These are phyloP conservation scores for Trypanosoma brucei DNA, from an alignment of 208 protist genomes.

Conservation along the genomic window DNA sequence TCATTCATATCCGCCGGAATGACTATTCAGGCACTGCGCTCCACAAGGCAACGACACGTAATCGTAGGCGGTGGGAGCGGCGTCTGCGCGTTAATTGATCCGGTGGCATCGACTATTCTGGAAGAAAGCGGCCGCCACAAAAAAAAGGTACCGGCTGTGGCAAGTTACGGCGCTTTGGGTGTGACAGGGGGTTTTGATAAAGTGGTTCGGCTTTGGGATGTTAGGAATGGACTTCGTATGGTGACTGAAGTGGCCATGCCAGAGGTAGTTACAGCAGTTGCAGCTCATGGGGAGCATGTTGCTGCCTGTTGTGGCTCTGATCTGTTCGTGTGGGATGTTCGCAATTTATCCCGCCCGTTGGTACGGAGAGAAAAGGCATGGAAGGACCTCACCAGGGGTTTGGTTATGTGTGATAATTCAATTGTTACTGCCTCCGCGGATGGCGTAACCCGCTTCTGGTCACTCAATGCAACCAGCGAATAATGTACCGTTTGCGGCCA, in stretches of 20 bases:
- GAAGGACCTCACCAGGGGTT: conserved; percentile 80
- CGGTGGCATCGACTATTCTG: conserved; percentile 48
- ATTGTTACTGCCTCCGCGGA: conserved; percentile 85
- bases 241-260: conserved; percentile 47
- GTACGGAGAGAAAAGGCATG: conserved; percentile 69
- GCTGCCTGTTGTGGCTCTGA: conserved; percentile 76
- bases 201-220: conserved; percentile 77
- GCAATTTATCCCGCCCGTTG: conserved; percentile 50
- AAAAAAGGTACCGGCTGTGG: conserved; percentile 82
- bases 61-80: conserved; percentile 84
- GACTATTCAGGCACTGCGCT: conserved; percentile 82
- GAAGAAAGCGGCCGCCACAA: conserved; percentile 70
- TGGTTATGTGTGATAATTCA: conserved; percentile 71
- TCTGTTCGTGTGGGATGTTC: conserved; percentile 79
- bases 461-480: background rate
- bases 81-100: conserved; percentile 73
- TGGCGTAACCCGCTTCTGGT: conserved; percentile 77
- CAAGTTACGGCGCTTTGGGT: conserved; percentile 49
- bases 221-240: conserved; percentile 60
- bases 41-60: conserved; percentile 57
- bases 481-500: no score
- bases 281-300: conserved; percentile 57
- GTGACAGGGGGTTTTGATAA: conserved; percentile 83
- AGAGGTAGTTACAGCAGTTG: conserved; percentile 79
- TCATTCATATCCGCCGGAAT: conserved; percentile 80